Base-by-base conservation (phyloP, 345 rosid species). In the Citrus sinensis region DNA sequence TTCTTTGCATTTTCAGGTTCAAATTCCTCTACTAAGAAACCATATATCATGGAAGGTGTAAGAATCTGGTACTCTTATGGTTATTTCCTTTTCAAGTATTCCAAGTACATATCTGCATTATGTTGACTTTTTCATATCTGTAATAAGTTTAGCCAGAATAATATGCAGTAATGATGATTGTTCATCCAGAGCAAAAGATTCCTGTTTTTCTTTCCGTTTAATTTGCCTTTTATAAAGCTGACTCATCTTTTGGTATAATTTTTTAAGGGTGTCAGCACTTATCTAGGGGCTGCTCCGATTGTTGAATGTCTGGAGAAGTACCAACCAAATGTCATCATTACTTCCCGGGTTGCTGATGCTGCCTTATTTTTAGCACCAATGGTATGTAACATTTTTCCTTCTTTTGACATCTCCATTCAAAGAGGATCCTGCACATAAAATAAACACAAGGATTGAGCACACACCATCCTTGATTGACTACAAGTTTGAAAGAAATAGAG, bases 221-320 rank as follows among this genome's bases (percentile, higher is more conserved):
- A 62, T n/a, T 76, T 11, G 4, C 35, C 59, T n/a, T 32, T 73
- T 22, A 39, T 22, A 54, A 66, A 14, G 29, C 46, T 70, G 67
- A 54, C 51, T 71, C 58, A 51, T 10, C 24, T 80, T 78, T 20
- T 70, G 55, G 69, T 64, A 35, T 79, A 34, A 67, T 80, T 56
- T 80, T 49, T 82, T 80, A 88, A 95, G 98, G 98, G 97, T 56
- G 70, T 83, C 66, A 87, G 98, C 86, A 93, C 98, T 34, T 95
- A 95, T 87, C 87, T 95, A 72, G 98, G 98, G 86, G 98, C 98
- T 71, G 94, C 92, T 81, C 98, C 98, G 2, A 90, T 95, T 81
- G 98, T 95, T 79, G 92, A 91, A 85, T 95, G 98, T 77, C 90
- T 95, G 67, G 97, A 92, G 69, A 93, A 85, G 82, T 92, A 95